Evolutionary conservation across 352 stramenopile genomes (phyloP).

Genomic region (Phytophthora citricola): DNA sequence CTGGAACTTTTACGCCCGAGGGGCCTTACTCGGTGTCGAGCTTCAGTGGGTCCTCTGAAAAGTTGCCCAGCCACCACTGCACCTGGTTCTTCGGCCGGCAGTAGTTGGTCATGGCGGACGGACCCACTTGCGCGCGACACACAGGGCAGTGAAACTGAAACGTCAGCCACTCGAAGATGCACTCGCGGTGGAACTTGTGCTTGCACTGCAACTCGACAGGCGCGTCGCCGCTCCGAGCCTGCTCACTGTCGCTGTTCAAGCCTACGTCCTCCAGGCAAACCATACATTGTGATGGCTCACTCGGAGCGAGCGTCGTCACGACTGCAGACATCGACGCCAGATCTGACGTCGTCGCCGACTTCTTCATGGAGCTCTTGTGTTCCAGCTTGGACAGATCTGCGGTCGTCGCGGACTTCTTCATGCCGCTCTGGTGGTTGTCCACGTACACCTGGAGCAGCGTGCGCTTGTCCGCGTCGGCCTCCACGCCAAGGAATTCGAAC

Average conservation of each 20-base stretch:
- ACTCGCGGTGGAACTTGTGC: slow-evolving; percentile 79
- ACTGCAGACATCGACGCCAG: slow-evolving; percentile 26
- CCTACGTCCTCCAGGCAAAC: slow-evolving; percentile 47
- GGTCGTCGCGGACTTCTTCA: slow-evolving; percentile 44
- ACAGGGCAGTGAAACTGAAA: slow-evolving; percentile 77
- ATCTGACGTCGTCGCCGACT: slow-evolving; percentile 38
- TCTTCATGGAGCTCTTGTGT: slow-evolving; percentile 38
- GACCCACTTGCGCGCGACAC: slow-evolving; percentile 61
- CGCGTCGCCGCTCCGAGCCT: slow-evolving; percentile 27
- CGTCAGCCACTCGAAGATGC: slow-evolving; percentile 78
- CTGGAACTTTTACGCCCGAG: too few relatives aligned
- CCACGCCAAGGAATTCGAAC: slow-evolving; percentile 66
- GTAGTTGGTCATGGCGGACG: slow-evolving; percentile 62
- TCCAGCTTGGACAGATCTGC: slow-evolving; percentile 32
- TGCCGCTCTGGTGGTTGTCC: slow-evolving; percentile 57
- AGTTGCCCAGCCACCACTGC: slow-evolving; percentile 75
- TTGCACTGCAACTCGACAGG: slow-evolving; percentile 62
- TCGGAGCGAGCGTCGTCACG: slow-evolving; percentile 26
- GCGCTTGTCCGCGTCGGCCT: slow-evolving; percentile 58
- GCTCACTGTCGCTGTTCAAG: slow-evolving; percentile 8
- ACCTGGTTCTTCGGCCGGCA: slow-evolving; percentile 59
- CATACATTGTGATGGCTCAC: slow-evolving; percentile 35
- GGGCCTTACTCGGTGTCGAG: not conserved
- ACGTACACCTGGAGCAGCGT: slow-evolving; percentile 78
- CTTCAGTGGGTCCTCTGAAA: slow-evolving; percentile 52